Conservation (phyloP, 306 rosid species). For the Mimosa bimucronata region DNA sequence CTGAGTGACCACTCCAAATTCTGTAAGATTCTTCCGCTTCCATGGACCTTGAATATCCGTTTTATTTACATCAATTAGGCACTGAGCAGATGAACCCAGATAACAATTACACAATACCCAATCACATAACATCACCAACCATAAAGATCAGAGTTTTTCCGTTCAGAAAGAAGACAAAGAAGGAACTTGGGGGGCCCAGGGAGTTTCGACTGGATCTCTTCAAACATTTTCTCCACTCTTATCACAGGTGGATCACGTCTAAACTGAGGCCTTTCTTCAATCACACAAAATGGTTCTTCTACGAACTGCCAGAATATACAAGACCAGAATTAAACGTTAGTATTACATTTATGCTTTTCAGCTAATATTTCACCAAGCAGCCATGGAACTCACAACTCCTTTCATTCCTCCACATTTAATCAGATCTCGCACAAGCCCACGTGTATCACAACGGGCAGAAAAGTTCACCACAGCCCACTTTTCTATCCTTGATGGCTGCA, state of each 20-base stretch:
- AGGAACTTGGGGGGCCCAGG: constrained; percentile 76
- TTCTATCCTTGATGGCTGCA: constrained; percentile 58
- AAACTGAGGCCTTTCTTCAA: constrained; percentile 62
- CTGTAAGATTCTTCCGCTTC: constrained; percentile 79
- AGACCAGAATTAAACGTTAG: not conserved
- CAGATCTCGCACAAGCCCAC: constrained; percentile 63
- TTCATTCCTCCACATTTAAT: constrained; percentile 72
- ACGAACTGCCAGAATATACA: constrained; percentile 48
- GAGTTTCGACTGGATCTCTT: constrained; percentile 60
- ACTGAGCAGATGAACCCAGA: not conserved
- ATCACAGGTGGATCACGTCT: constrained; percentile 81
- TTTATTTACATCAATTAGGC: constrained; percentile 22
- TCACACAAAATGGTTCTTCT: constrained; percentile 57
- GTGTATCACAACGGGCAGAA: constrained; percentile 77
- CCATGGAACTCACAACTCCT: constrained; percentile 71
- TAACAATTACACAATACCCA: not conserved
- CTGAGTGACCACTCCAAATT: constrained; percentile 78
- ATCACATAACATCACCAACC: constrained; percentile 47
- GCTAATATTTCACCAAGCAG: not conserved
- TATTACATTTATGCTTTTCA: not conserved
- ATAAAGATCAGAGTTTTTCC: constrained; percentile 90
- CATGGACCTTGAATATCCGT: constrained; percentile 70
- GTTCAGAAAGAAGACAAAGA: constrained; percentile 86
- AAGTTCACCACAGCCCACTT: constrained; percentile 88
- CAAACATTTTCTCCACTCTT: constrained; percentile 88